phyloP scores from a whole-genome alignment of 1,139 yeast species.

The Saccharomyces hybrid region DNA sequence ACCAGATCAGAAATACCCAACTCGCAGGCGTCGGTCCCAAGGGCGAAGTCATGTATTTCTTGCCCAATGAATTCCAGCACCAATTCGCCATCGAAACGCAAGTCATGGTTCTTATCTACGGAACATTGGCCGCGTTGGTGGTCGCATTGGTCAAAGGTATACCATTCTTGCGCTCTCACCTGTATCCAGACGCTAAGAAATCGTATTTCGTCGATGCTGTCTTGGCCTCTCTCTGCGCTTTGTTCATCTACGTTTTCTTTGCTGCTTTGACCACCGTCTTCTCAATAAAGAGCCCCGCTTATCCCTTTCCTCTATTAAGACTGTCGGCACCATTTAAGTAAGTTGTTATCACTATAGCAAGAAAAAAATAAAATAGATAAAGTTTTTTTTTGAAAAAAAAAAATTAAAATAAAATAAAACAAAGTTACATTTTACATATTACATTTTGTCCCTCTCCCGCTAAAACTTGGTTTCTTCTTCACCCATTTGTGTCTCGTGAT shows the following conservation, averaged over 20 bases:
- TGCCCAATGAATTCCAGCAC: no score
- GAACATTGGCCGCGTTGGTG: slow-evolving; percentile 44
- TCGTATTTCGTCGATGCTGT: slow-evolving; percentile 38
- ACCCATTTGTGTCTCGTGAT: slow-evolving; percentile 1
- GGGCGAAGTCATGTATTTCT: no score
- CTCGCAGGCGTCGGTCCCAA: slow-evolving; percentile 48
- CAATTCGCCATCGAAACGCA: slow-evolving; percentile 56
- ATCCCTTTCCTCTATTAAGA: slow-evolving; percentile 44
- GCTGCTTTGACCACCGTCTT: slow-evolving; percentile 50
- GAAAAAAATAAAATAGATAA: background rate
- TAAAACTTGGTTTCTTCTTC: background rate
- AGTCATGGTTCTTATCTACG: slow-evolving; percentile 57
- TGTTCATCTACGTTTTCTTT: slow-evolving; percentile 43
- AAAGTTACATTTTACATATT: background rate
- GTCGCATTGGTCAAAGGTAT: slow-evolving; percentile 44
- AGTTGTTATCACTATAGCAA: background rate
- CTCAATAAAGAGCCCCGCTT: slow-evolving; percentile 50
- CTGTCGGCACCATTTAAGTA: slow-evolving; percentile 20
- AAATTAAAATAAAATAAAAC: background rate
- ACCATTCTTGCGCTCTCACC: slow-evolving; percentile 39
- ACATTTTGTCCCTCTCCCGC: background rate
- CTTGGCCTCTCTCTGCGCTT: slow-evolving; percentile 37
- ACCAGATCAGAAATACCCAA: slow-evolving; percentile 71
- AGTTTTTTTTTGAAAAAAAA: background rate
- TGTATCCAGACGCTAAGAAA: slow-evolving; percentile 12